These are phyloP conservation scores for Picea glauca DNA, from an alignment of 75 land plant species.

Conservation along the genomic window DNA sequence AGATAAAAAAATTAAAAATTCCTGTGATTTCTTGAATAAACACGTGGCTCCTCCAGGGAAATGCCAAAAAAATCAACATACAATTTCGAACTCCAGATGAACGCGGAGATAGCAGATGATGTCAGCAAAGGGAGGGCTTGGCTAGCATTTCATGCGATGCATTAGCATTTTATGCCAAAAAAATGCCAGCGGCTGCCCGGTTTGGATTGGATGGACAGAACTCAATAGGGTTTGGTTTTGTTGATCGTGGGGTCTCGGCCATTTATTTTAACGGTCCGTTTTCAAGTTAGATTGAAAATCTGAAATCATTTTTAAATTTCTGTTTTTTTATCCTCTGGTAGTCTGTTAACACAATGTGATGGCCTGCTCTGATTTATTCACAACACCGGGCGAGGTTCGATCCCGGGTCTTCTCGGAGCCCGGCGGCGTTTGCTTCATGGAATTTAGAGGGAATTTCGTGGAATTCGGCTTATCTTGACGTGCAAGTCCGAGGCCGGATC, in stretches of 20 bases:
- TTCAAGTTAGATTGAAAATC: too few relatives aligned
- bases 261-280: too few relatives aligned
- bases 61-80: too few relatives aligned
- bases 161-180: not conserved
- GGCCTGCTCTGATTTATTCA: too few relatives aligned
- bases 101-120: not conserved
- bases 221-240: constrained; percentile 17
- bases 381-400: not conserved
- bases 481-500: not conserved
- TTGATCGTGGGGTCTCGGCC: constrained; percentile 28
- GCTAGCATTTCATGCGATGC: too few relatives aligned
- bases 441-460: not conserved
- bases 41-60: too few relatives aligned
- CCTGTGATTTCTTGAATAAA: too few relatives aligned
- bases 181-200: not conserved
- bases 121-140: not conserved
- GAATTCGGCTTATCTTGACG: not conserved
- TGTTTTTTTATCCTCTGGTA: too few relatives aligned
- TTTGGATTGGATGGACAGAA: not conserved
- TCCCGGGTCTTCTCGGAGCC: not conserved
- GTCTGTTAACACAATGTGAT: too few relatives aligned
- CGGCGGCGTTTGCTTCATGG: not conserved
- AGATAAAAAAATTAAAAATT: too few relatives aligned
- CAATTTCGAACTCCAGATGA: not conserved
- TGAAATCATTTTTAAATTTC: too few relatives aligned